Percentiles rank a stretch among this genome's conserved stretches.
Conservation (phyloP, 148 eudicot species). For the Gaultheria prostrata region DNA sequence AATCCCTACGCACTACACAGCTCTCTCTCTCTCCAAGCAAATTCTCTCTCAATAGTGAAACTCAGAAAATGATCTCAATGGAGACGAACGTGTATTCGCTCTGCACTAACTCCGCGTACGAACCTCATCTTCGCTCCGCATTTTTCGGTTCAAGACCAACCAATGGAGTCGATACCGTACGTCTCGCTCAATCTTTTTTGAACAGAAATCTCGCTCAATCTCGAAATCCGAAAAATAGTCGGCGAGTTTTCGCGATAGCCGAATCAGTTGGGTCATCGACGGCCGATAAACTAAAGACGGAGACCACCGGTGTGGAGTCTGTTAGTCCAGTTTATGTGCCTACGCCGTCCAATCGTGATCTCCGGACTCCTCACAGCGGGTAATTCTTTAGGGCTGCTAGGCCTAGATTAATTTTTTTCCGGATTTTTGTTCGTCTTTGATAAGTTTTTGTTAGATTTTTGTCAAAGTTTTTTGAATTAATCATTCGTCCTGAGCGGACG, state of each 20-base stretch:
- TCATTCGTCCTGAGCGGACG: no score
- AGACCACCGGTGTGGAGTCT: slow-evolving; percentile 8
- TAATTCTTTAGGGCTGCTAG: slow-evolving; percentile 18
- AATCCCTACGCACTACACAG: neutral
- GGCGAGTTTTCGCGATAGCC: neutral
- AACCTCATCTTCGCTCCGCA: neutral
- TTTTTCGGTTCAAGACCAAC: neutral
- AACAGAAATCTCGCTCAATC: no score
- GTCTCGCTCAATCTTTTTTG: neutral
- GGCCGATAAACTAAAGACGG: neutral
- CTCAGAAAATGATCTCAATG: slow-evolving; percentile 11
- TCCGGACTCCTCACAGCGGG: slow-evolving; percentile 95
- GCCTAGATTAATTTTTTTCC: no score
- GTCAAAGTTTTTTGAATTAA: no score
- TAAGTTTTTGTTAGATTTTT: no score
- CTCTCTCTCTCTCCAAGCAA: neutral
- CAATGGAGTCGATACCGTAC: neutral
- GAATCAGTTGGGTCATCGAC: neutral
- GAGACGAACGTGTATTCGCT: slow-evolving; percentile 2
- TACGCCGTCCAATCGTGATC: slow-evolving; percentile 59
- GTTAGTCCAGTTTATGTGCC: slow-evolving; percentile 51
- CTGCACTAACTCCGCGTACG: neutral
- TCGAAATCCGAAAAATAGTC: no score
- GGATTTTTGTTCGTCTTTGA: no score
- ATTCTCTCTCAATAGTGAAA: no score